phyloP scores from a whole-genome alignment of 495 filamentous ascomycete genomes.

The Penicillium turbatum region DNA sequence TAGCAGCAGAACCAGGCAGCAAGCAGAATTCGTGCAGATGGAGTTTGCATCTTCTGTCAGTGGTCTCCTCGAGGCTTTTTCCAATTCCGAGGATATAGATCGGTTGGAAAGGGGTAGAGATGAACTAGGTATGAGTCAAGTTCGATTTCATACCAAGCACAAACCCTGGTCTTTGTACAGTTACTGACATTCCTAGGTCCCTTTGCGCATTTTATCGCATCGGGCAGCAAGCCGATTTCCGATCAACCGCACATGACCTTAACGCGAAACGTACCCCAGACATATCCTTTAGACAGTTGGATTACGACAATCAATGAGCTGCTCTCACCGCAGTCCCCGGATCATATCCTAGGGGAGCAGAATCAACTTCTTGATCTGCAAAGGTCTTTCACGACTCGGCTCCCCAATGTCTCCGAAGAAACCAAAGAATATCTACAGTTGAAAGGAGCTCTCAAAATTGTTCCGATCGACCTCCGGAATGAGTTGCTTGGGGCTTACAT shows the following conservation, averaged over 20 bases:
- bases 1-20: background rate
- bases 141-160: background rate
- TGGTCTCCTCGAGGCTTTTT: slow-evolving; percentile 4
- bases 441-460: slow-evolving; percentile 5
- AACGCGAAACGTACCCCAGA: slow-evolving; percentile 7
- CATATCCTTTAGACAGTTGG: slow-evolving; percentile 9
- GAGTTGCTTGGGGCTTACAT: slow-evolving; percentile 5
- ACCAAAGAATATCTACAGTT: background rate
- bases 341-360: background rate
- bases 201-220: background rate
- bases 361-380: background rate
- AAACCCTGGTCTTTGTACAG: background rate
- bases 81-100: slow-evolving; percentile 11
- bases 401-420: slow-evolving; percentile 3
- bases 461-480: slow-evolving; percentile 2
- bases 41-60: background rate
- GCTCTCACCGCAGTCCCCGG: background rate
- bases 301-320: slow-evolving; percentile 5
- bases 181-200: background rate
- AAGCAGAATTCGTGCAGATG: slow-evolving; percentile 1
- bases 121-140: background rate
- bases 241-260: slow-evolving; percentile 2
- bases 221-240: slow-evolving; percentile 4
- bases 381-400: background rate
- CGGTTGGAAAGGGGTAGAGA: background rate